Base-by-base conservation (phyloP, 176 grass and related monocot species). In the Oryza brachyantha region DNA sequence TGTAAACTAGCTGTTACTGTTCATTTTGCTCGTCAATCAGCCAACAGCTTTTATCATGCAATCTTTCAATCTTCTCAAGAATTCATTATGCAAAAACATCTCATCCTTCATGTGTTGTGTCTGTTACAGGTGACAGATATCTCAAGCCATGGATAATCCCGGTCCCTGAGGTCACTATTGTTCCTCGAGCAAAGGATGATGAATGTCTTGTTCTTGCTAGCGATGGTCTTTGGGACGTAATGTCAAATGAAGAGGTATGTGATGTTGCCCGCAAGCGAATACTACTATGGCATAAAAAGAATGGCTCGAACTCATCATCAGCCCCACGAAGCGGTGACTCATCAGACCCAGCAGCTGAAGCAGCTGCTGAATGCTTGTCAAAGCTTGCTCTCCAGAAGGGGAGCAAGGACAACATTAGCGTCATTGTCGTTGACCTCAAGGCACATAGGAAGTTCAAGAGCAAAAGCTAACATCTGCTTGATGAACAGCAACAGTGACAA, bases 81-180 rank as follows among this genome's bases (percentile, higher is more conserved):
- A 24, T 80, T 24, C 39, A 38, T 29, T 2, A 10, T 75, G 38
- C 14, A 67, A 16, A 35, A 64, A 31, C 39, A 64, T 42, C 9
- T 58, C 19, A 13, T 81, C 24, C 5, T 73, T 71, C 31, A 37
- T 70, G 29, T 50, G 31, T 34, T 80, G 7, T 70, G 57, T 66
- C 34, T 74, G 40, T 64, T 81, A 77, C 91, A 96, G 93, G 91
- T 41, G 91, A 97, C 74, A 85, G 90, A 81, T 97, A 93, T 77
- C 80, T 97, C 83, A 97, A 97, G 84, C 94, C 94, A 78, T 93
- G 94, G 91, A 97, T 97, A 73, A 97, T 93, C 70, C 84, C 91
- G 39, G 94, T 85, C 66, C 93, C 93, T 39, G 94, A 97, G 84
- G 84, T 97, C 24, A 89, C 86, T 37, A 81, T 97, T 65, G 75